Evolutionary conservation across 768 basidiomycete species (phyloP), one percentile per base, ranked within the genome.

Genomic region (Lentinula detonsa): DNA sequence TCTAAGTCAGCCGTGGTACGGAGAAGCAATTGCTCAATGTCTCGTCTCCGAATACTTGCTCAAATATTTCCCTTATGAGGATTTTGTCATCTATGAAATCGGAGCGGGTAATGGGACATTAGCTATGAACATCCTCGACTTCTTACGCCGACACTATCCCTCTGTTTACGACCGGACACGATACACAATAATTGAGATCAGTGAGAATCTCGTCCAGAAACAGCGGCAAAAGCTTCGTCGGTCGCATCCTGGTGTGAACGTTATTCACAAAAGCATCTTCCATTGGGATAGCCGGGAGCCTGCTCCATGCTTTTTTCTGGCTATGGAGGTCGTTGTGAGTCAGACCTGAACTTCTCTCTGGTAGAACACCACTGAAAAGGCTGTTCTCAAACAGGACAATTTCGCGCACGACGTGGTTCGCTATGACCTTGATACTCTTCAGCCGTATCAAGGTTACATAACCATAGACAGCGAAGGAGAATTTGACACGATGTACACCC

Each of bases 61-160:
- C 64, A 94, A 95, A 70, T 90, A 94, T 70, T 98, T 93, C 72
- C 96, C 96, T 0, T 96, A 98, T 70, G 90, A 97, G 74, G 95
- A 97, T 72, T 87, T 98, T 65, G 84, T 91, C 64, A 87, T 99
- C 57, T 98, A 98, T 77, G 97, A 99, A 73, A 90, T 99, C 66
- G 97, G 97, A 39, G 97, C 95, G 2, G 97, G 97, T 45, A 99
- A 99, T 68, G 97, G 97, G 11, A 96, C 96, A 1, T 81, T 99
- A 60, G 95, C 96, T 34, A 75, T 84, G 73, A 89, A 98, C 70
- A 86, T 97, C 57, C 86, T 99, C 60, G 81, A 92, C 70, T 91
- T 85, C 67, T 73, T 99, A 34, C 84, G 80, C 21, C 80, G 84
- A 51, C 77, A 85, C 45, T 86, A 95, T 68, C 94, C 94, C 0